A percentile compares a stretch with the other conserved stretches of the same genome.
phyloP scores from a whole-genome alignment of 1,284 basidiomycete species.

The Cutaneotrichosporon dermatis region DNA sequence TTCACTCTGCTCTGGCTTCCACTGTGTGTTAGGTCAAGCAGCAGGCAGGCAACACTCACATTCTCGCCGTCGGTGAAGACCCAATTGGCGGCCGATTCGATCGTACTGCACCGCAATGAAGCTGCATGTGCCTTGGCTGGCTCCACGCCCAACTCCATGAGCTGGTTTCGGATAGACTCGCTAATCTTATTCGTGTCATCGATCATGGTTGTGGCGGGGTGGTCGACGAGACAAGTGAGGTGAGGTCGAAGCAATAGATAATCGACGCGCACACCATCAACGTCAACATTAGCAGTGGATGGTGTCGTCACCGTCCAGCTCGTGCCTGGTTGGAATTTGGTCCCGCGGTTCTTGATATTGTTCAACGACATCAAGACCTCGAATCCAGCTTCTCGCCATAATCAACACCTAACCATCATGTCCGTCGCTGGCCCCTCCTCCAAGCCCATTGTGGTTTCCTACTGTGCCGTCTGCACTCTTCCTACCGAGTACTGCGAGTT shows the following conservation, averaged over 20 bases:
- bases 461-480: conserved; percentile 67
- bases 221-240: conserved; percentile 8
- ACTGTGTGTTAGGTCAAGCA: conserved; percentile 4
- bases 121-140: conserved; percentile 31
- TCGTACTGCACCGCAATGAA: conserved; percentile 28
- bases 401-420: conserved; percentile 16
- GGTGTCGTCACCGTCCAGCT: too few relatives aligned
- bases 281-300: too few relatives aligned
- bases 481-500: conserved; percentile 95
- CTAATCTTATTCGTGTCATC: background rate
- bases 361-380: too few relatives aligned
- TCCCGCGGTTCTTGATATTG: too few relatives aligned
- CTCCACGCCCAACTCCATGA: conserved; percentile 41
- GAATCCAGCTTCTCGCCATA: too few relatives aligned
- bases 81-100: conserved; percentile 43
- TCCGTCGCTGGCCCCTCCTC: conserved; percentile 45
- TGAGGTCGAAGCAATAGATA: conserved; percentile 13
- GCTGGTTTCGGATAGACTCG: conserved; percentile 20
- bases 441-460: conserved; percentile 39
- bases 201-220: conserved; percentile 1
- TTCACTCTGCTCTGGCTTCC: conserved; percentile 5
- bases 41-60: conserved; percentile 20
- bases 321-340: too few relatives aligned
- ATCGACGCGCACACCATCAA: too few relatives aligned
- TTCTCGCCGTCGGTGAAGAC: conserved; percentile 40